Conservation (phyloP, 306 rosid genomes). For the Lotus japonicus region DNA sequence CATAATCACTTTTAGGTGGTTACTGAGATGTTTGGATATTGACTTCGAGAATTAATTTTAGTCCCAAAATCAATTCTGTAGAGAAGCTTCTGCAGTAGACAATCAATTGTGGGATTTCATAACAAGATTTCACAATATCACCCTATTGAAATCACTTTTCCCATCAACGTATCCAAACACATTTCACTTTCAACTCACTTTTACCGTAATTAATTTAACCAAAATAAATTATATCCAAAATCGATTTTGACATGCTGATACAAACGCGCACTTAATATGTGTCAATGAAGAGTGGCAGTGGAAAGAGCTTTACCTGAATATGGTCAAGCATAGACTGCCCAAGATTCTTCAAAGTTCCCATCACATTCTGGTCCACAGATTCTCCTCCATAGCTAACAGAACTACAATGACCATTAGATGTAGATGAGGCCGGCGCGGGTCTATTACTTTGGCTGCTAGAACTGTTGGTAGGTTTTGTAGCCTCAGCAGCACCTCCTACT, state of each 20-base stretch:
- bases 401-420: conserved; percentile 32
- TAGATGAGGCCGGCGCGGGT: conserved; percentile 21
- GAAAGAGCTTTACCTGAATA: conserved; percentile 60
- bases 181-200: background rate
- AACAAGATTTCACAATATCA: no score
- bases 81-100: no score
- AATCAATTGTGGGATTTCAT: no score
- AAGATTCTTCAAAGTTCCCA: conserved; percentile 74
- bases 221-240: background rate
- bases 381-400: conserved; percentile 50
- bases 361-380: conserved; percentile 62
- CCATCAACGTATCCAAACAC: no score
- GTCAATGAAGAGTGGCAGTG: background rate
- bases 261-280: background rate
- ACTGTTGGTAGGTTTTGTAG: conserved; percentile 29
- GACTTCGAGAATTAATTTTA: no score
- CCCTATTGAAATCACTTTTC: no score
- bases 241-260: no score
- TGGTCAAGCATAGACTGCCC: conserved; percentile 96
- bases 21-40: no score
- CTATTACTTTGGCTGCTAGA: conserved; percentile 28
- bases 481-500: conserved; percentile 38
- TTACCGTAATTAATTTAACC: no score
- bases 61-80: no score
- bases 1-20: no score